These are phyloP conservation scores for Xerocomus potaroensis DNA, from an alignment of 768 basidiomycete species.

Conservation along the genomic window DNA sequence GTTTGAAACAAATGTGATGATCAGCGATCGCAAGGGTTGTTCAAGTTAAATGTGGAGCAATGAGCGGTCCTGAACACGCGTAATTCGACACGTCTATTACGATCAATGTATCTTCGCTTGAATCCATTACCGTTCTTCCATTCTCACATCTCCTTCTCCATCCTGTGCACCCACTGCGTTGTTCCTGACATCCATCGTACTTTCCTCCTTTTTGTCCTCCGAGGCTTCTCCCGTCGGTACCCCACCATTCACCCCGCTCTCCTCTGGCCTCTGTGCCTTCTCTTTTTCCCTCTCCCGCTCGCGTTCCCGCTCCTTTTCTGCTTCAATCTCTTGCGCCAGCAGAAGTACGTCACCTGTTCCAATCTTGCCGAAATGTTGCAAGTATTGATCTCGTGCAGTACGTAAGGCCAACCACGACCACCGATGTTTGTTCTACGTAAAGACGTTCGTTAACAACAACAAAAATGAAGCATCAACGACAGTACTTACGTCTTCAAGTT, in stretches of 20 bases:
- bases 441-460: constrained; percentile 6
- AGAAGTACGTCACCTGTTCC: constrained; percentile 69
- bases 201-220: constrained; percentile 26
- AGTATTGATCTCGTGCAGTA: constrained; percentile 63
- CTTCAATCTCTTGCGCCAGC: constrained; percentile 35
- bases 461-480: background rate
- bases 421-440: constrained; percentile 63
- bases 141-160: constrained; percentile 46
- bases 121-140: constrained; percentile 38
- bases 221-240: constrained; percentile 20
- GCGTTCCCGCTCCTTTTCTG: constrained; percentile 35
- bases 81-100: background rate
- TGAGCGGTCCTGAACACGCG: constrained; percentile 5
- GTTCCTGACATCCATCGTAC: too few relatives aligned
- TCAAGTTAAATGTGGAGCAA: background rate
- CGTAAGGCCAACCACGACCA: constrained; percentile 82
- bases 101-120: too few relatives aligned
- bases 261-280: constrained; percentile 22
- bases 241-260: constrained; percentile 12
- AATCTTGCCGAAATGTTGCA: constrained; percentile 79
- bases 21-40: too few relatives aligned
- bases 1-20: too few relatives aligned
- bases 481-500: constrained; percentile 56
- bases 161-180: constrained; percentile 27
- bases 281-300: constrained; percentile 36